phyloP scores from a whole-genome alignment of 75 land plant genomes.

The Sequoiadendron giganteum region DNA sequence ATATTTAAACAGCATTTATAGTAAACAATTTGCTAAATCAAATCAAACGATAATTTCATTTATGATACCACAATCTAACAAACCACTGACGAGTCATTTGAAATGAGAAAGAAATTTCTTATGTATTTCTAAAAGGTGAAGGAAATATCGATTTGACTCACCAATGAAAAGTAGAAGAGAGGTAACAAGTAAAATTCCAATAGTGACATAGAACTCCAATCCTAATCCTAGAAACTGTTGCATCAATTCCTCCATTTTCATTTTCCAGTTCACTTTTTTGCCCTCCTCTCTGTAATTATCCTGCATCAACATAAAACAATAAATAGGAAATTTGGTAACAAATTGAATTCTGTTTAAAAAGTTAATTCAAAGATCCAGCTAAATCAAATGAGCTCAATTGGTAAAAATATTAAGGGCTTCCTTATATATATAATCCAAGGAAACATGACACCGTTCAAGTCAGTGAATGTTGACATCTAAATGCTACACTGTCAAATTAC shows the following conservation, averaged over 20 bases:
- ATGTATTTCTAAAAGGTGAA: neutral
- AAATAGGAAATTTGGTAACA: neutral
- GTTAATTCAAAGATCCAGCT: neutral
- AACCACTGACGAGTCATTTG: neutral
- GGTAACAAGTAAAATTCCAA: neutral
- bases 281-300: neutral
- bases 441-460: neutral
- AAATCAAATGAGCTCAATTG: neutral
- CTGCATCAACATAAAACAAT: neutral
- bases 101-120: neutral
- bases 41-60: neutral
- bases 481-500: too few species aligned
- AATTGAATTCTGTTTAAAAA: neutral
- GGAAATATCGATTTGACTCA: neutral
- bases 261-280: neutral
- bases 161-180: neutral
- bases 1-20: neutral
- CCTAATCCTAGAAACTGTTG: neutral
- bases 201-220: neutral
- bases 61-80: neutral
- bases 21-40: neutral
- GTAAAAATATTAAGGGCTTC: neutral
- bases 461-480: too few species aligned
- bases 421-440: too few species aligned
- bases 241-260: neutral